Base-by-base conservation (phyloP, 139 green algal genomes). In the Deuterostichococcus epilithicus region DNA sequence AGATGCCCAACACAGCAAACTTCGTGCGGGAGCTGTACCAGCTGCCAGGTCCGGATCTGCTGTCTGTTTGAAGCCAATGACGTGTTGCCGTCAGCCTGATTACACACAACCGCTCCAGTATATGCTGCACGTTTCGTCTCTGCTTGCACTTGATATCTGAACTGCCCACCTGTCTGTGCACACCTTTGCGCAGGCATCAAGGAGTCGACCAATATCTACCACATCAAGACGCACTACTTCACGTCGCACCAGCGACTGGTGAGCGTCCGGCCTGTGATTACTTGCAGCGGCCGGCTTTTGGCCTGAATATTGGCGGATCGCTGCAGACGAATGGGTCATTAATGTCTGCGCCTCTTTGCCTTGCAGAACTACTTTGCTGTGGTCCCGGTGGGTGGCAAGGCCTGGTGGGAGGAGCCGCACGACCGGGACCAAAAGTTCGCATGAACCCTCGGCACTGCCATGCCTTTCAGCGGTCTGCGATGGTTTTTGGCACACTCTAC, bases 141-240 rank as follows among this genome's bases (percentile, higher is more conserved):
- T 67, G 58, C 58, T 67, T 67, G 58, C n/a, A n/a, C n/a, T n/a
- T n/a, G n/a, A n/a, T n/a, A n/a, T n/a, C n/a, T n/a, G n/a, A n/a
- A n/a, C n/a, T n/a, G n/a, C n/a, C n/a, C 2, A 20, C 6, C 42
- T 33, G 25, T 67, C 42, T 71, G 4, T 65, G 8, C 5, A 5
- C 47, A 71, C 30, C 3, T 63, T 0, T 32, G 1, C 81, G 38
- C 75, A 82, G 87, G 75, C 6, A 86, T 96, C 59, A 59, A 60
- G 25, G 45, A 87, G 0, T 84, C 82, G 1, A 85, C 97, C 8
- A 92, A 97, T 85, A 97, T 98, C 70, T 25, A 78, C 15, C 92
- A 98, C 87, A 97, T 97, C 78, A 97, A 97, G 79, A 87, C 65
- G n/a, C 93, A 97, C 82, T 97, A 97, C 80, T 97, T 91, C 88